Percentiles rank a stretch among this genome's conserved stretches.
These are phyloP conservation scores for Microcos paniculata DNA, from an alignment of 345 rosid genomes.

Conservation along the genomic window DNA sequence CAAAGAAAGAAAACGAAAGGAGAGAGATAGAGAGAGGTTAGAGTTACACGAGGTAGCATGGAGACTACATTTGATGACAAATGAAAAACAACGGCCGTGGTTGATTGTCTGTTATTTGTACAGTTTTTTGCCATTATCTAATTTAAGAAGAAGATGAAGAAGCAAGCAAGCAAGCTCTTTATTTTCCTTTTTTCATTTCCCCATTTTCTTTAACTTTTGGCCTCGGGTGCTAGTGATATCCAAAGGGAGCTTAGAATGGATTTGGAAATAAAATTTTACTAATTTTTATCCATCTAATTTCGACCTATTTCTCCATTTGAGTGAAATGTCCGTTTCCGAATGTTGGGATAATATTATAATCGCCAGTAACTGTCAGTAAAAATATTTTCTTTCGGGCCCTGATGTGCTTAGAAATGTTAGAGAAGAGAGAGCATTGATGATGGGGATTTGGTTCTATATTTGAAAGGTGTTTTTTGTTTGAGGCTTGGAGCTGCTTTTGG, in stretches of 20 bases:
- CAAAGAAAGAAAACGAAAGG: not conserved
- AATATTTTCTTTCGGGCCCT: not conserved
- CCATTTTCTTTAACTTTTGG: too few relatives aligned
- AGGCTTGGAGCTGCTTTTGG: conserved; percentile 26
- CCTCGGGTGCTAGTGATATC: not conserved
- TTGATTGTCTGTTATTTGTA: conserved; percentile 15
- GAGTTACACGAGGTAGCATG: conserved; percentile 19
- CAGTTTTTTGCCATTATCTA: not conserved
- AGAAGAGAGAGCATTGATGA: conserved; percentile 19
- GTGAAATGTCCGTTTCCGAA: not conserved
- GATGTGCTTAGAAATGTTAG: not conserved
- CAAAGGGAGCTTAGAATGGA: conserved; percentile 3
- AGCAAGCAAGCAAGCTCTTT: not conserved
- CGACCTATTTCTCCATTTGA: not conserved
- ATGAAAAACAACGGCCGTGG: not conserved
- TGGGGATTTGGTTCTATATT: conserved; percentile 23
- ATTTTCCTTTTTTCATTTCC: not conserved
- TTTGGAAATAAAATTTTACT: conserved; percentile 1
- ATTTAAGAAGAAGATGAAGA: not conserved
- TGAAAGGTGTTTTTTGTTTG: conserved; percentile 39
- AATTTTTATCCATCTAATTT: not conserved
- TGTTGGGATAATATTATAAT: not conserved
- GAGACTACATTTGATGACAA: conserved; percentile 13
- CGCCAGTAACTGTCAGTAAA: not conserved
- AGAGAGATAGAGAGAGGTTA: conserved; percentile 5